These are phyloP conservation scores for Poa annua DNA, from an alignment of 176 grass and related monocot species.

Conservation along the genomic window DNA sequence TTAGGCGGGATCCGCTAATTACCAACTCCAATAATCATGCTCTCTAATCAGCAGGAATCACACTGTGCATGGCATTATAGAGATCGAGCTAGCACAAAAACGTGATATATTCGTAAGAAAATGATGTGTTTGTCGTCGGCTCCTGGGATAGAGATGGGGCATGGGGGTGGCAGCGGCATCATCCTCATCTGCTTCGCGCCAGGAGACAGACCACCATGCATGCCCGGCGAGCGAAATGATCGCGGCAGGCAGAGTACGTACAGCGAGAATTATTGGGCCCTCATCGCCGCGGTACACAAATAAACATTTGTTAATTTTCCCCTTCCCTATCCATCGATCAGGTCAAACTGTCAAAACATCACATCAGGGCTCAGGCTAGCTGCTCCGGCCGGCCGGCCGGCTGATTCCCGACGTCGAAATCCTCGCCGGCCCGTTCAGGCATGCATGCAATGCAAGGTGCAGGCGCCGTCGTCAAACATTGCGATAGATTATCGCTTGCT, in stretches of 20 bases:
- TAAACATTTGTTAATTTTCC: too few species aligned
- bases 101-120: not conserved
- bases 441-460: too few species aligned
- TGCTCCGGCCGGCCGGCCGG: not conserved
- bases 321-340: not conserved
- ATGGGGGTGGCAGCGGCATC: constrained; percentile 32
- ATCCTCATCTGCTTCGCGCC: constrained; percentile 36
- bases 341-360: not conserved
- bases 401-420: not conserved
- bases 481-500: too few species aligned
- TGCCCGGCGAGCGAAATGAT: not conserved
- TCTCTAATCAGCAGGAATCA: not conserved
- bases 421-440: too few species aligned
- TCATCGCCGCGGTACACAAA: not conserved
- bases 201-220: constrained; percentile 25
- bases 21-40: not conserved
- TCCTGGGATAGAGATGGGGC: too few species aligned
- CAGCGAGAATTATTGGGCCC: constrained; percentile 16
- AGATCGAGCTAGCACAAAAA: not conserved
- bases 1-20: not conserved
- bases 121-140: too few species aligned
- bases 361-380: not conserved
- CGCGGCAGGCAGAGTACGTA: not conserved
- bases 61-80: too few species aligned
- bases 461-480: not conserved